These are phyloP conservation scores for Camellia oleifera DNA, from an alignment of 179 eudicot genomes.

Conservation along the genomic window DNA sequence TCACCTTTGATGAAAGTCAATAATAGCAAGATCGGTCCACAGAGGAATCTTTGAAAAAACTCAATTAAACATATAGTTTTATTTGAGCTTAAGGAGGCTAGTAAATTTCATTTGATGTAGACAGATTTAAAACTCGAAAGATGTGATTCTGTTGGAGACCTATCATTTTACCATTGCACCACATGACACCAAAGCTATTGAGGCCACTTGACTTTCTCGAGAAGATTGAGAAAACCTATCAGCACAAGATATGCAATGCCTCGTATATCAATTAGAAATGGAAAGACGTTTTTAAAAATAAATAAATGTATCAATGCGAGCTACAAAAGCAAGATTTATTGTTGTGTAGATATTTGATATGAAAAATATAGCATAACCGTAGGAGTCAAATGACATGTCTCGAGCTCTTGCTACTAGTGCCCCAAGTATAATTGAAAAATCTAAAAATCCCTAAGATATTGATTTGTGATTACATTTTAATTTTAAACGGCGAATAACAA, in stretches of 20 bases:
- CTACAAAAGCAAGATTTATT: conserved; percentile 77
- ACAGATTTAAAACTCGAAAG: not conserved
- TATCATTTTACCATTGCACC: conserved; percentile 81
- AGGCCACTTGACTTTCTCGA: conserved; percentile 88
- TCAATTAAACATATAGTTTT: not conserved
- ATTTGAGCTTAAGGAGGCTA: not conserved
- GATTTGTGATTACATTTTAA: too few relatives aligned
- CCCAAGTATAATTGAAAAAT: conserved; percentile 48
- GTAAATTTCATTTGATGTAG: not conserved
- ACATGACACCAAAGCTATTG: conserved; percentile 96
- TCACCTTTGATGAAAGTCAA: conserved; percentile 66
- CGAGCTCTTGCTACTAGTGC: conserved; percentile 83
- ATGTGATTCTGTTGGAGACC: not conserved
- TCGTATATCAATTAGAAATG: conserved; percentile 5
- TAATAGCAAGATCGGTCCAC: conserved; percentile 59
- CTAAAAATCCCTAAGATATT: too few relatives aligned
- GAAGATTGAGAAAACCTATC: conserved; percentile 13
- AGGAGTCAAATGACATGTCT: conserved; percentile 77
- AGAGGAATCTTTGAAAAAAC: conserved; percentile 39
- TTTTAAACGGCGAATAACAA: too few relatives aligned
- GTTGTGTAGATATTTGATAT: conserved; percentile 79
- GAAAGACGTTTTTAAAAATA: not conserved
- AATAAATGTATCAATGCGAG: conserved; percentile 62
- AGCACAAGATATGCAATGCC: conserved; percentile 18
- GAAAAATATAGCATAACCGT: conserved; percentile 73